Evolutionary conservation across 2,329 filamentous ascomycete genomes (phyloP).

Genomic region (Alternaria rosae): DNA sequence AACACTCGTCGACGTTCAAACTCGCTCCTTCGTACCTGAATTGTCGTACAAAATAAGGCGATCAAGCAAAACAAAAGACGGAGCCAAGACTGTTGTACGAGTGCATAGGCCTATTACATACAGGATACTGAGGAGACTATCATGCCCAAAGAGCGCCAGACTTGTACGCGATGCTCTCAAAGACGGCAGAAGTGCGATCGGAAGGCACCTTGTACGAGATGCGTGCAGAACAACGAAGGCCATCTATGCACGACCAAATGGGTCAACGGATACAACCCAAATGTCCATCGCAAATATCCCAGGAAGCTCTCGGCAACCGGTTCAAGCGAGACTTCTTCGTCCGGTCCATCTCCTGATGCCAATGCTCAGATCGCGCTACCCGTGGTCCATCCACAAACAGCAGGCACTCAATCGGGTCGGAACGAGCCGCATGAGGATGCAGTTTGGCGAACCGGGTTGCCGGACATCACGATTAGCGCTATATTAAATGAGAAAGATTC

Average conservation of each 20-base stretch:
- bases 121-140: background rate
- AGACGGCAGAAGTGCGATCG: constrained; percentile 46
- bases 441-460: constrained; percentile 24
- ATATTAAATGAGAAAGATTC: constrained; percentile 35
- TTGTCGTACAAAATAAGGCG: background rate
- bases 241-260: constrained; percentile 45
- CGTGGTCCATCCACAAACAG: background rate
- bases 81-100: background rate
- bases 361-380: constrained; percentile 4
- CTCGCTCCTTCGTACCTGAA: background rate
- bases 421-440: constrained; percentile 14
- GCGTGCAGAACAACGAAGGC: constrained; percentile 41
- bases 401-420: background rate
- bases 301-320: constrained; percentile 12
- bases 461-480: constrained; percentile 36
- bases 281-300: constrained; percentile 41
- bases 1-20: background rate
- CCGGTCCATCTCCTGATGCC: background rate
- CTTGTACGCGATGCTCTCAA: constrained; percentile 40
- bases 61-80: background rate
- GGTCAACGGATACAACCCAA: constrained; percentile 43
- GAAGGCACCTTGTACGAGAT: constrained; percentile 35
- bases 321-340: constrained; percentile 17
- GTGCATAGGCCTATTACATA: background rate
- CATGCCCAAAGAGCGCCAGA: constrained; percentile 45